phyloP scores from a whole-genome alignment of 106 monocot genomes.

The Dioscorea alata region DNA sequence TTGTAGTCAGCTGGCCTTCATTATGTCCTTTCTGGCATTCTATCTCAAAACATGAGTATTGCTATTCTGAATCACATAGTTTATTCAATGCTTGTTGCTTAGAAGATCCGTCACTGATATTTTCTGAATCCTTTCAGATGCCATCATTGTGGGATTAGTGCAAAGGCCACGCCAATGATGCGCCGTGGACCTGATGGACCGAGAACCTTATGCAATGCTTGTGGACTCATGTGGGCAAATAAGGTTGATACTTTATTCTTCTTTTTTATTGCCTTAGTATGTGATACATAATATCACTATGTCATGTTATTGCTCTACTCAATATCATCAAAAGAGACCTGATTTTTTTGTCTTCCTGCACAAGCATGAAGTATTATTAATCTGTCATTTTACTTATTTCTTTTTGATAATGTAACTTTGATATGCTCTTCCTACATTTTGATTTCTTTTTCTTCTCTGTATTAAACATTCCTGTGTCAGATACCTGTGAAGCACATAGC shows the following conservation, averaged over 20 bases:
- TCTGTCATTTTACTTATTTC: too few species aligned
- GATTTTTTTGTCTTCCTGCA: background rate
- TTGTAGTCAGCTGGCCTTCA: too few species aligned
- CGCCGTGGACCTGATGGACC: constrained; percentile 73
- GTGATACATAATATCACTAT: background rate
- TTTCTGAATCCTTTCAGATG: constrained; percentile 31
- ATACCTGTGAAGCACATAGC: too few species aligned
- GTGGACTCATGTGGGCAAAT: constrained; percentile 80
- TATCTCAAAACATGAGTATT: background rate
- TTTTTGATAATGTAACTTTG: too few species aligned
- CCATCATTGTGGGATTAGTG: constrained; percentile 59
- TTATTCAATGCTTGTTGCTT: background rate
- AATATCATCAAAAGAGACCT: background rate
- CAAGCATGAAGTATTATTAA: too few species aligned
- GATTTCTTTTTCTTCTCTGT: too few species aligned
- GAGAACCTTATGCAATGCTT: constrained; percentile 74
- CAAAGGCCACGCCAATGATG: constrained; percentile 65
- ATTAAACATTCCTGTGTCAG: too few species aligned
- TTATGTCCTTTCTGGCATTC: background rate
- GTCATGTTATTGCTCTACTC: background rate
- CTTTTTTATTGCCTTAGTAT: background rate
- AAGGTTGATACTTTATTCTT: constrained; percentile 33
- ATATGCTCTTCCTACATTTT: too few species aligned
- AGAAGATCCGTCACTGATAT: background rate
- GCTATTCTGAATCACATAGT: background rate